Evolutionary conservation across 805 yeast species (phyloP), one percentile per base, ranked within the genome.

Genomic region (Wickerhamiella hasegawae): DNA sequence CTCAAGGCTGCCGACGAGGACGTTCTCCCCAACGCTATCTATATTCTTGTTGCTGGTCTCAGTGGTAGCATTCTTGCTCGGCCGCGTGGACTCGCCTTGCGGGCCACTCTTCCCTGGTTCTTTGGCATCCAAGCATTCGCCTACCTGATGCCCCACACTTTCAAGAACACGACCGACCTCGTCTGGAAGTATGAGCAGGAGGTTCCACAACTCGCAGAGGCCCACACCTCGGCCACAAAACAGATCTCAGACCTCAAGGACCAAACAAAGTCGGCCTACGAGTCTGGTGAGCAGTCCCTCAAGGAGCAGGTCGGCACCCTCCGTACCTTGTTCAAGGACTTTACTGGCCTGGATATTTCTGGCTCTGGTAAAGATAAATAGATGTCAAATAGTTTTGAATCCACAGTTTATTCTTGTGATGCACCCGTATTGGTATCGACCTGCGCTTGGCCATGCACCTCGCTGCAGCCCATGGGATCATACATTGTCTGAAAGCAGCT

Each of bases 1-100:
- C 63, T 83, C 44, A 83, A 76, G 52, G 63, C 69, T 40, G 69
- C 61, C 45, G 56, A 64, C 28, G 94, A 83, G 58, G 79, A 72
- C 33, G 55, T 81, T 34, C 62, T 78, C 33, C 90, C 94, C 11
- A 77, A 76, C 42, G 57, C 73, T 3, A 55, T 80, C 21, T 83
- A 80, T 52, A 63, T 83, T 27, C 51, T 72, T 8, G 68, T 81
- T 20, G 84, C 82, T 11, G 66, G 72, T 2, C 62, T 83, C 36
- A 59, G 82, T 5, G 94, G 94, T 26, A 68, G 77, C 31, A 74
- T 82, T 35, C 46, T 74, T 33, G 71, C 90, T 2, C 77, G 92
- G 48, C 71, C 75, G 46, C 65, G 78, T 39, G 71, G 71, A 38
- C 44, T 74, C 17, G 35, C 74, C 2, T 49, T 77, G 10, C 71